Percentiles rank a stretch among this genome's conserved stretches.
These are phyloP conservation scores for Rosa multiflora DNA, from an alignment of 306 rosid species.

Conservation along the genomic window DNA sequence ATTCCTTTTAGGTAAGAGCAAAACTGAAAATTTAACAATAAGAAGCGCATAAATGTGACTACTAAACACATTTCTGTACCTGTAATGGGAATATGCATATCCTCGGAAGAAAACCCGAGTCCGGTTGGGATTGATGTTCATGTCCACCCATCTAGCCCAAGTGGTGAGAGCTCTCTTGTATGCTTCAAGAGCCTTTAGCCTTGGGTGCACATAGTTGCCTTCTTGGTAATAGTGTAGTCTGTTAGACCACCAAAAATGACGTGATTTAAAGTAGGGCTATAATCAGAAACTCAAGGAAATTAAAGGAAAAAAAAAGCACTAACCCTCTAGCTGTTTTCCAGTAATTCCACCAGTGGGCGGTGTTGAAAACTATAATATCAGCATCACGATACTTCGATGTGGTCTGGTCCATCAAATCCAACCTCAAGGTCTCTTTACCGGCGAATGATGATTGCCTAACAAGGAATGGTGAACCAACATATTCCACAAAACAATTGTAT, in stretches of 20 bases:
- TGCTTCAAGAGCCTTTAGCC: slow-evolving; percentile 74
- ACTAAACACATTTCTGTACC: no score
- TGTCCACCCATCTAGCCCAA: slow-evolving; percentile 82
- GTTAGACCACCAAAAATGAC: no score
- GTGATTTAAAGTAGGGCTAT: no score
- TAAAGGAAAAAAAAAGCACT: neutral
- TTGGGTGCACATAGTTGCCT: slow-evolving; percentile 69
- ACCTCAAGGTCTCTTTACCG: slow-evolving; percentile 65
- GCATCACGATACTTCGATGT: slow-evolving; percentile 70
- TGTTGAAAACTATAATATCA: slow-evolving; percentile 74
- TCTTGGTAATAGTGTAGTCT: slow-evolving; percentile 53
- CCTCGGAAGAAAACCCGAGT: slow-evolving; percentile 87
- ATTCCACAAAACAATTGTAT: slow-evolving; percentile 78
- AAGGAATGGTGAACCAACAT: slow-evolving; percentile 78
- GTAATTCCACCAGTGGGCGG: slow-evolving; percentile 67
- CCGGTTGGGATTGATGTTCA: slow-evolving; percentile 52
- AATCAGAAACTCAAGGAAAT: no score
- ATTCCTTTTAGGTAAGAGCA: no score
- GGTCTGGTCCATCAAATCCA: slow-evolving; percentile 81
- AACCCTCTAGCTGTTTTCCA: slow-evolving; percentile 95
- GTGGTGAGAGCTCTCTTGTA: slow-evolving; percentile 79
- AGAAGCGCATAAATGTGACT: no score
- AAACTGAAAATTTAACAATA: no score
- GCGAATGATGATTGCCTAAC: slow-evolving; percentile 70
- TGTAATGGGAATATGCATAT: neutral